A percentile compares a stretch with the other conserved stretches of the same genome.
Evolutionary conservation across 192 early-diverging fungal genomes (phyloP).

Genomic region (Entophlyctis luteolus): DNA sequence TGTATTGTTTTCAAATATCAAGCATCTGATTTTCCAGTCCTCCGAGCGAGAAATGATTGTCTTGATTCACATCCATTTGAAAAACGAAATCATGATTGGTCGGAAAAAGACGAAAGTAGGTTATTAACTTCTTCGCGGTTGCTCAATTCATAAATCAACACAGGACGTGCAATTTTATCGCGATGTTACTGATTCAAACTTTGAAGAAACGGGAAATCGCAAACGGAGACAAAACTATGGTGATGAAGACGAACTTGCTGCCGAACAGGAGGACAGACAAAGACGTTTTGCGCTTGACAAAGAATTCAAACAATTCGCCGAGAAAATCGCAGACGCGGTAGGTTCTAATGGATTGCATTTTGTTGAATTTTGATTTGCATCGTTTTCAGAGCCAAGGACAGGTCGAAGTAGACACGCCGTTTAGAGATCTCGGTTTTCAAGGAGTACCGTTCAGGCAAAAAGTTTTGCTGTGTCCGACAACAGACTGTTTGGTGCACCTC

Average conservation of each 20-base stretch:
- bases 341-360: slow-evolving; percentile 12
- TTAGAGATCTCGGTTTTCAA: slow-evolving; percentile 87
- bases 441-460: slow-evolving; percentile 91
- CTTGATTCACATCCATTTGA: slow-evolving; percentile 90
- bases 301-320: slow-evolving; percentile 89
- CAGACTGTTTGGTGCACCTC: slow-evolving; percentile 92
- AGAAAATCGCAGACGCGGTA: slow-evolving; percentile 75
- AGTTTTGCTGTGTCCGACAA: slow-evolving; percentile 90
- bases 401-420: slow-evolving; percentile 88
- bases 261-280: slow-evolving; percentile 90
- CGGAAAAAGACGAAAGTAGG: slow-evolving; percentile 89
- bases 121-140: background rate
- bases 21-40: slow-evolving; percentile 97
- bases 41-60: slow-evolving; percentile 96
- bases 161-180: slow-evolving; percentile 98
- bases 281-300: slow-evolving; percentile 80
- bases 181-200: slow-evolving; percentile 88
- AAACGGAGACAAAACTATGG: slow-evolving; percentile 82
- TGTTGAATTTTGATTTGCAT: background rate
- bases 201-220: slow-evolving; percentile 96
- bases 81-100: slow-evolving; percentile 95
- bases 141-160: background rate
- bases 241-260: slow-evolving; percentile 96
- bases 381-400: slow-evolving; percentile 60
- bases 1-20: slow-evolving; percentile 95